Evolutionary conservation across 2,329 filamentous ascomycete genomes (phyloP).

Genomic region (Fusarium poae): DNA sequence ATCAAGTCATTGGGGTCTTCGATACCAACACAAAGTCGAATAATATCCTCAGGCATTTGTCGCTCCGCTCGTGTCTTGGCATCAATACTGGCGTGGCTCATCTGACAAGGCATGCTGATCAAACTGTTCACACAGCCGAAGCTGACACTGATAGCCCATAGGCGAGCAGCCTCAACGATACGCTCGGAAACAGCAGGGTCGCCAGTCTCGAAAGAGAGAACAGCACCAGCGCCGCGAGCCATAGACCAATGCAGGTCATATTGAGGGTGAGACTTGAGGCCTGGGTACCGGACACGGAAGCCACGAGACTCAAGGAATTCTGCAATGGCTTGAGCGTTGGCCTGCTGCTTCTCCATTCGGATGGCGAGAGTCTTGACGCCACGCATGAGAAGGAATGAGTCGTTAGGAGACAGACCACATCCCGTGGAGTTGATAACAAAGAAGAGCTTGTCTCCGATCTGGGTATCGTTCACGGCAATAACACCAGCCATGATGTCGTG

Average conservation of each 20-base stretch:
- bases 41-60: conserved; percentile 96
- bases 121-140: conserved; percentile 98
- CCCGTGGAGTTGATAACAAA: conserved; percentile 98
- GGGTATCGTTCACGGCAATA: conserved; percentile 86
- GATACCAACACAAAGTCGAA: conserved; percentile 94
- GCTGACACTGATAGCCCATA: conserved; percentile 96
- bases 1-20: conserved; percentile 93
- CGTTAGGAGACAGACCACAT: conserved; percentile 93
- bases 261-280: conserved; percentile 93
- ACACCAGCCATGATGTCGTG: conserved; percentile 99
- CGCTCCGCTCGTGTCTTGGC: conserved; percentile 90
- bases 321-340: conserved; percentile 90
- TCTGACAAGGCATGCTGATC: conserved; percentile 99
- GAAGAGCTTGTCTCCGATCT: conserved; percentile 88
- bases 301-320: conserved; percentile 91
- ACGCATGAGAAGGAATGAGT: conserved; percentile 94
- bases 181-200: conserved; percentile 85
- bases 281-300: conserved; percentile 95
- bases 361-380: conserved; percentile 97
- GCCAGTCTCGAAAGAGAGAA: conserved; percentile 96
- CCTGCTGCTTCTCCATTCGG: conserved; percentile 98
- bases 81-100: conserved; percentile 99
- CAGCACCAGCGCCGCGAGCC: conserved; percentile 92
- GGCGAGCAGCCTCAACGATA: conserved; percentile 90
- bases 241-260: conserved; percentile 97